Percentiles rank a stretch among this genome's conserved stretches.
Evolutionary conservation across 495 filamentous ascomycete genomes (phyloP).

Genomic region (Talaromyces adpressus): DNA sequence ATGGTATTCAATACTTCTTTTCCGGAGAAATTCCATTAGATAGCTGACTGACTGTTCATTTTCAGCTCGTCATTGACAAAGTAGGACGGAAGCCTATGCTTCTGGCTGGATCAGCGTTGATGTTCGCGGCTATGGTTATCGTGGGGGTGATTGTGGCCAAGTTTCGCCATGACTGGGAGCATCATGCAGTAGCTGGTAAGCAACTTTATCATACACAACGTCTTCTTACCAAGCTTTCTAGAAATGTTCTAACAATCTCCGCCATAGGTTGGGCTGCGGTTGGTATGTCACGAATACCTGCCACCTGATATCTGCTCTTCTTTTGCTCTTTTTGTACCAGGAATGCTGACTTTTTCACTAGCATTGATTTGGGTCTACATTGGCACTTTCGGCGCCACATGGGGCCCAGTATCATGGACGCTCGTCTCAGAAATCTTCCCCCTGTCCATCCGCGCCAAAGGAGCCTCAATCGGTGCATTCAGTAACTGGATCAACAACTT

Average conservation of each 20-base stretch:
- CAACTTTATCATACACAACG: neutral
- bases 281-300: too few species aligned
- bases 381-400: neutral
- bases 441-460: neutral
- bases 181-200: neutral
- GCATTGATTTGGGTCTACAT: neutral
- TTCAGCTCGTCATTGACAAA: neutral
- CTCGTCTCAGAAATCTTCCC: neutral
- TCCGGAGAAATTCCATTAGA: too few species aligned
- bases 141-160: neutral
- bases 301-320: too few species aligned
- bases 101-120: neutral
- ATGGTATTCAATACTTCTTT: neutral
- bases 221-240: neutral
- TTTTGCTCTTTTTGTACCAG: too few species aligned
- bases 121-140: neutral
- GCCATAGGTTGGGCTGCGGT: too few species aligned
- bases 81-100: neutral
- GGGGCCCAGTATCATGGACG: neutral
- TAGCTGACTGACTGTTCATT: neutral
- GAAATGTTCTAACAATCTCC: too few species aligned
- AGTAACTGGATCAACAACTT: neutral
- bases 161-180: neutral
- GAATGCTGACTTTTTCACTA: neutral
- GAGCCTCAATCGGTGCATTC: neutral